A percentile compares a stretch with the other conserved stretches of the same genome.
Evolutionary conservation across 495 filamentous ascomycete species (phyloP).

Genomic region (Trichoderma gamsii): DNA sequence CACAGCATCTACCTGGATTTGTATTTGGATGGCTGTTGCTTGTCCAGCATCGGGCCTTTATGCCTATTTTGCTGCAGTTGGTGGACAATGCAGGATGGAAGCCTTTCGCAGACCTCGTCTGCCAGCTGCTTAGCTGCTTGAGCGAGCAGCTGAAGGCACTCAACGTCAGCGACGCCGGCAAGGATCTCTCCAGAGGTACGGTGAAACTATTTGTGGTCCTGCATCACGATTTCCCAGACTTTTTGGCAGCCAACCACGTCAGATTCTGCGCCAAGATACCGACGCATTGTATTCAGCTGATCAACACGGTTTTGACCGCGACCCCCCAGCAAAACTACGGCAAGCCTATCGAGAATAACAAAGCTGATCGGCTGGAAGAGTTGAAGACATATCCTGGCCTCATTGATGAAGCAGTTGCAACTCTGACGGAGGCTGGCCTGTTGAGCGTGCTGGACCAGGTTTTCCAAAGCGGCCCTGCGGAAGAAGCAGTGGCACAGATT

Average conservation of each 20-base stretch:
- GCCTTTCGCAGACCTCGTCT: constrained; percentile 66
- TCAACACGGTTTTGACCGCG: constrained; percentile 82
- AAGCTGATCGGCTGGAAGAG: constrained; percentile 74
- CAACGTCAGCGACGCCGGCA: constrained; percentile 61
- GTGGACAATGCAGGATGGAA: constrained; percentile 67
- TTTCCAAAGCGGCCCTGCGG: constrained; percentile 53
- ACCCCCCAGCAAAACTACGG: constrained; percentile 43
- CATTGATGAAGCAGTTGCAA: constrained; percentile 50
- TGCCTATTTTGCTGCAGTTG: constrained; percentile 71
- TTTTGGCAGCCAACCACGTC: constrained; percentile 79
- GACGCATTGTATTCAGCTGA: constrained; percentile 76
- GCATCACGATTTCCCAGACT: constrained; percentile 92
- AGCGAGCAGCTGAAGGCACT: constrained; percentile 73
- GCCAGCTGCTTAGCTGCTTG: constrained; percentile 65
- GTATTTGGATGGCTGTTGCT: constrained; percentile 78
- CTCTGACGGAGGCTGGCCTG: constrained; percentile 57
- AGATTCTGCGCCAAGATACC: constrained; percentile 82
- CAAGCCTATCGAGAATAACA: constrained; percentile 37
- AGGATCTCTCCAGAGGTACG: constrained; percentile 77
- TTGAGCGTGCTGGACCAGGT: constrained; percentile 61
- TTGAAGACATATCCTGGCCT: constrained; percentile 59
- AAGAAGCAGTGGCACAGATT: constrained; percentile 65
- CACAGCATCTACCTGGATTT: constrained; percentile 71
- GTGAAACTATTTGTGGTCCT: constrained; percentile 77
- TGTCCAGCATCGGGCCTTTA: constrained; percentile 77